Base-by-base conservation (phyloP, 2,329 filamentous ascomycete species). In the Mariannaea elegans region DNA sequence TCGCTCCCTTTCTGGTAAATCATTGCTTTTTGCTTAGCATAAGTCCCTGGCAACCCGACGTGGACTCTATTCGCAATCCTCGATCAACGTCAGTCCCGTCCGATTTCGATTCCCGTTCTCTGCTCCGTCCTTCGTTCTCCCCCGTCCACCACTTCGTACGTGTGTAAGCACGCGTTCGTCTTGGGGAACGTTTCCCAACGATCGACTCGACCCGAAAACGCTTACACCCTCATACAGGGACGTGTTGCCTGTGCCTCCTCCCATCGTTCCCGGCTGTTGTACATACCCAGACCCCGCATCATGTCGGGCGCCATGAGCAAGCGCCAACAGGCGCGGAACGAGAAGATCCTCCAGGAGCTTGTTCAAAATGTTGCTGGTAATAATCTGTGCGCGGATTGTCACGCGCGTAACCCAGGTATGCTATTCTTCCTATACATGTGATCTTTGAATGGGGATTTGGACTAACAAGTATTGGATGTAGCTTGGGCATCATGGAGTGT, bases 401-500 rank as follows among this genome's bases (percentile, higher is more conserved):
- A 89, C 74, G 90, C 93, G 62, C 88, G 89, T 76, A 98, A 97
- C 78, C 95, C 95, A 87, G 90, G 93, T 97, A 80, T 71, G 88
- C 77, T 56, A 24, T 45, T 50, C 31, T 62, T 41, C 51, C 59
- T 38, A 41, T 39, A 47, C 38, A 38, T 27, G 21, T 42, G 44
- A 45, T 39, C 16, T 32, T n/a, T 46, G 47, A 27, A 44, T 38
- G 14, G 13, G 39, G 44, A 59, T 18, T 48, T 46, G 65, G 53
- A 65, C 74, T 77, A 66, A 76, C 69, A 50, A 31, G 21, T 23
- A 32, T 54, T 61, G 65, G 52, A 54, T 64, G 64, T 73, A 95
- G 93, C 89, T 81, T 97, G 94, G 94, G 93, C 94, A 77, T 97
- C 93, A 81, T 97, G 94, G 94, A 97, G 90, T 79, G 92, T 96